Evolutionary conservation across 2,329 filamentous ascomycete species (phyloP).

Genomic region (Phyllosticta citrichinensis): DNA sequence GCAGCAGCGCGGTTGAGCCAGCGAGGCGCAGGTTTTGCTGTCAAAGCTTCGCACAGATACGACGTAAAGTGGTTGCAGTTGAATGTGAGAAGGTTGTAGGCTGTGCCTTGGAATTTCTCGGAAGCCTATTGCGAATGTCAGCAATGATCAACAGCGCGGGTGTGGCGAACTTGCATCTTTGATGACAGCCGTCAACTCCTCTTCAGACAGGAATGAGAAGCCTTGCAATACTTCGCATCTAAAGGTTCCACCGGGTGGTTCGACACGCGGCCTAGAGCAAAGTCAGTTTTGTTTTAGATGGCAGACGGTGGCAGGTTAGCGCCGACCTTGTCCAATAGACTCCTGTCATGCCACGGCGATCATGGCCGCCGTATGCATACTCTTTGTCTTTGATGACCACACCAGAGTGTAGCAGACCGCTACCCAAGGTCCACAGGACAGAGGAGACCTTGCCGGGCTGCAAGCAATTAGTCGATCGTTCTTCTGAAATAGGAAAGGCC

Average conservation of each 20-base stretch:
- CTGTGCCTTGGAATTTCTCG: constrained; percentile 61
- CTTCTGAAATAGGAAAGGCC: constrained; percentile 3
- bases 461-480: neutral
- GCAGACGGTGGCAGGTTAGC: neutral
- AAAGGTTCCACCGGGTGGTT: constrained; percentile 71
- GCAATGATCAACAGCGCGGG: neutral
- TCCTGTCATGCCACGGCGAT: constrained; percentile 58
- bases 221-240: constrained; percentile 66
- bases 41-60: constrained; percentile 63
- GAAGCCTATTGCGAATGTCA: constrained; percentile 43
- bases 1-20: constrained; percentile 81
- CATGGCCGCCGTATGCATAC: constrained; percentile 79
- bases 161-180: constrained; percentile 32
- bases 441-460: constrained; percentile 67
- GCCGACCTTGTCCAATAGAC: constrained; percentile 65
- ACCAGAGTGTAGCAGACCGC: constrained; percentile 70
- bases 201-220: constrained; percentile 58
- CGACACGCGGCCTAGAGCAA: constrained; percentile 43
- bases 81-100: constrained; percentile 70
- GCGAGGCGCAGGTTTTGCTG: constrained; percentile 55
- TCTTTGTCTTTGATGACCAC: constrained; percentile 72
- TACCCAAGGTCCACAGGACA: constrained; percentile 66
- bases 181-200: constrained; percentile 63
- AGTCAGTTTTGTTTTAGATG: constrained; percentile 1
- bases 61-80: constrained; percentile 89